phyloP scores from a whole-genome alignment of 768 basidiomycete genomes.

The button mushroom (Agaricus bisporus) region DNA sequence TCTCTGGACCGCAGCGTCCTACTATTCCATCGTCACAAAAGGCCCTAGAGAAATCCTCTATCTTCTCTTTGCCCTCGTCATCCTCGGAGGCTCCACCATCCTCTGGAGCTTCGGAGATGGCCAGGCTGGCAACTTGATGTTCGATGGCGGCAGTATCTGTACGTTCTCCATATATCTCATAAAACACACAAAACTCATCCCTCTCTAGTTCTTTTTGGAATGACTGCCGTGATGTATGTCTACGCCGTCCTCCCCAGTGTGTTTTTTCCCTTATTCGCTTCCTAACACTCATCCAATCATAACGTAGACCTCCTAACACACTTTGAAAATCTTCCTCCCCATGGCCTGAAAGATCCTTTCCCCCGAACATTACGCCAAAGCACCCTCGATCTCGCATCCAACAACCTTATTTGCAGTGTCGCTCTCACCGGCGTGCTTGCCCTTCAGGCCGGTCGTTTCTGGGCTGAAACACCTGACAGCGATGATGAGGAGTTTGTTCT shows the following conservation, averaged over 20 bases:
- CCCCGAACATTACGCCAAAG: slow-evolving; percentile 55
- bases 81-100: slow-evolving; percentile 59
- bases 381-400: slow-evolving; percentile 76
- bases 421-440: slow-evolving; percentile 82
- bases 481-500: slow-evolving; percentile 40
- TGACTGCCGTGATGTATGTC: slow-evolving; percentile 65
- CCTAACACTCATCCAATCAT: slow-evolving; percentile 4
- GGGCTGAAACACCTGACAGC: slow-evolving; percentile 71
- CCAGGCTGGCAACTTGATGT: slow-evolving; percentile 82
- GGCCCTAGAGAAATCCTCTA: slow-evolving; percentile 53
- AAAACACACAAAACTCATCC: slow-evolving; percentile 3
- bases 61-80: slow-evolving; percentile 47
- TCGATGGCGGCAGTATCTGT: slow-evolving; percentile 88
- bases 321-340: slow-evolving; percentile 54
- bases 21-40: slow-evolving; percentile 74
- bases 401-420: slow-evolving; percentile 81
- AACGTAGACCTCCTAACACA: slow-evolving; percentile 47
- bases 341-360: slow-evolving; percentile 48
- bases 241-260: slow-evolving; percentile 77
- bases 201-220: slow-evolving; percentile 64
- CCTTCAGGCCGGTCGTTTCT: slow-evolving; percentile 79
- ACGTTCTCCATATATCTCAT: slow-evolving; percentile 22
- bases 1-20: slow-evolving; percentile 76
- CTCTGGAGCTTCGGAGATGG: slow-evolving; percentile 76
- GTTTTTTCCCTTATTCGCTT: slow-evolving; percentile 20